phyloP scores from a whole-genome alignment of 805 yeast species.

The Schwanniomyces yamadae region DNA sequence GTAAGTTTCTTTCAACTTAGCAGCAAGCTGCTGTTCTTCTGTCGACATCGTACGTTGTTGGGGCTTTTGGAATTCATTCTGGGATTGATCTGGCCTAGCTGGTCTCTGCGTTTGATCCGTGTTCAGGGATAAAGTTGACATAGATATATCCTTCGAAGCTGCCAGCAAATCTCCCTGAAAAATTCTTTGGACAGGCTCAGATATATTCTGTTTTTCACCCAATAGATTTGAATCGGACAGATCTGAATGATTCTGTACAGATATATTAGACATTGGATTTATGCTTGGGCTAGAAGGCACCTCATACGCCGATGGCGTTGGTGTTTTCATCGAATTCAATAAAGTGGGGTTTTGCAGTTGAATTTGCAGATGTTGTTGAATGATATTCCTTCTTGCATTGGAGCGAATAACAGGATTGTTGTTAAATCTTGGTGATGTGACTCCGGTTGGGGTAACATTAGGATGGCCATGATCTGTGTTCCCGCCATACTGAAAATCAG shows the following conservation, averaged over 20 bases:
- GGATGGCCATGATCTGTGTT: constrained; percentile 1
- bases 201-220: constrained; percentile 13
- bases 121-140: constrained; percentile 1
- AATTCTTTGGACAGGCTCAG: neutral
- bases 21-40: constrained; percentile 65
- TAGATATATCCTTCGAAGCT: constrained; percentile 1
- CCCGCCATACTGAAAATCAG: constrained; percentile 1
- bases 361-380: constrained; percentile 3
- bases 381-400: constrained; percentile 10
- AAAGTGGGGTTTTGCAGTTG: constrained; percentile 6
- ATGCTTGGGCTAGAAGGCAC: constrained; percentile 41
- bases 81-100: constrained; percentile 12
- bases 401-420: constrained; percentile 7
- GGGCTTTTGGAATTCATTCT: constrained; percentile 12
- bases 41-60: constrained; percentile 42
- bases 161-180: neutral
- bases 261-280: constrained; percentile 22
- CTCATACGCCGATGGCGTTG: constrained; percentile 42
- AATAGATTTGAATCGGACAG: constrained; percentile 40
- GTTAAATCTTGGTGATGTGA: constrained; percentile 9
- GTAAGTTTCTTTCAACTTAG: constrained; percentile 72
- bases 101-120: constrained; percentile 5
- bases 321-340: constrained; percentile 26
- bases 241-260: constrained; percentile 35
- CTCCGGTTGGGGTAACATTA: constrained; percentile 1